phyloP scores from a whole-genome alignment of 2,329 filamentous ascomycete species.

The Colletotrichum lupini region DNA sequence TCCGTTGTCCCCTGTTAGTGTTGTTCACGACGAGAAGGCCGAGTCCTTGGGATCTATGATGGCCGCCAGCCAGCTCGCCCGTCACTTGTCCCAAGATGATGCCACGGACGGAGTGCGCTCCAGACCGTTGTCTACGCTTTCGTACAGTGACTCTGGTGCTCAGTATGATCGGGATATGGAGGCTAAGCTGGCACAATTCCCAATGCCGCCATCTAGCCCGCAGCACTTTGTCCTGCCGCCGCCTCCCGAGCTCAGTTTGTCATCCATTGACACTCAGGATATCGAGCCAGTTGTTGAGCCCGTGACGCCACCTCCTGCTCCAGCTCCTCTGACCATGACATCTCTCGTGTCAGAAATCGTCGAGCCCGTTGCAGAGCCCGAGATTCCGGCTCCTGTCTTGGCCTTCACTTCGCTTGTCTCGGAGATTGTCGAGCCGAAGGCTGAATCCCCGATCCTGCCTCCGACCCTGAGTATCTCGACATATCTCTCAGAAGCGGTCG shows the following conservation, averaged over 20 bases:
- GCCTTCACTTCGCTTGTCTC: slow-evolving; percentile 54
- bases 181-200: slow-evolving; percentile 65
- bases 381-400: slow-evolving; percentile 40
- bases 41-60: slow-evolving; percentile 56
- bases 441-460: slow-evolving; percentile 38
- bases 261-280: slow-evolving; percentile 55
- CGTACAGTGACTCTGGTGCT: slow-evolving; percentile 64
- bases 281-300: slow-evolving; percentile 56
- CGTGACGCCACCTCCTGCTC: slow-evolving; percentile 43
- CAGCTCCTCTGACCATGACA: slow-evolving; percentile 46
- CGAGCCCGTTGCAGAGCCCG: slow-evolving; percentile 47
- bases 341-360: slow-evolving; percentile 45
- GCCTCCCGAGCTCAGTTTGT: slow-evolving; percentile 53
- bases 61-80: slow-evolving; percentile 37
- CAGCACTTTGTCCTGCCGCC: slow-evolving; percentile 44
- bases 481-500: slow-evolving; percentile 48
- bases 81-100: slow-evolving; percentile 34
- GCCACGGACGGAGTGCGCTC: slow-evolving; percentile 43
- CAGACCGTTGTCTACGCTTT: slow-evolving; percentile 58
- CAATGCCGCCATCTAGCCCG: slow-evolving; percentile 61
- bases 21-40: slow-evolving; percentile 38
- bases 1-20: slow-evolving; percentile 40
- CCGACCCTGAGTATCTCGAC: slow-evolving; percentile 50
- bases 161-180: slow-evolving; percentile 63
- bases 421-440: slow-evolving; percentile 53